Evolutionary conservation across 768 basidiomycete genomes (phyloP).

Genomic region (Termitomyces heimii): DNA sequence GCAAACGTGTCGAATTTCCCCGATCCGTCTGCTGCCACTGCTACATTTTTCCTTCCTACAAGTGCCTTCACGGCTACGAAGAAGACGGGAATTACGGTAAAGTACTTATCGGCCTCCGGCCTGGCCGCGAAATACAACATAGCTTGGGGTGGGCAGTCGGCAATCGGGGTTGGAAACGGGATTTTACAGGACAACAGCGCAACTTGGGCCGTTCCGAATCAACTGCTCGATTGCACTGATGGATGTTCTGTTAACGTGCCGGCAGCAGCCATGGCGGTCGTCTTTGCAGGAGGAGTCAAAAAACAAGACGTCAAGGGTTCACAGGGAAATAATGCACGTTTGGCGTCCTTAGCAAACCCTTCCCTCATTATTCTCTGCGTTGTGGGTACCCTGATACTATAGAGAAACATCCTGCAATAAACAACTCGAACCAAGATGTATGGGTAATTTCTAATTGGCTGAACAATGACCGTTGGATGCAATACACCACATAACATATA

Average conservation of each 20-base stretch:
- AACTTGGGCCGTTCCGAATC: slow-evolving; percentile 30
- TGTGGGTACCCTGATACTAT: slow-evolving; percentile 1
- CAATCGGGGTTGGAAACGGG: slow-evolving; percentile 35
- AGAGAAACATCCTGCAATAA: background rate
- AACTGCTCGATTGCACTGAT: slow-evolving; percentile 30
- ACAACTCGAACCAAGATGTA: background rate
- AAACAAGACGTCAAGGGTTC: background rate
- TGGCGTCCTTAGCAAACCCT: background rate
- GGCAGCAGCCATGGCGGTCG: slow-evolving; percentile 42
- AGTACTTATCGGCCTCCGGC: slow-evolving; percentile 42
- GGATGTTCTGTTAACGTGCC: slow-evolving; percentile 44
- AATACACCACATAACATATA: background rate
- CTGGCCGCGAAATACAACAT: slow-evolving; percentile 47
- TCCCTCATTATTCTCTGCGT: background rate
- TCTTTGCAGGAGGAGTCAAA: slow-evolving; percentile 24
- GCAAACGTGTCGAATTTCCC: slow-evolving; percentile 33
- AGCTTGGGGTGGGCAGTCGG: slow-evolving; percentile 55
- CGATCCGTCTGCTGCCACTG: slow-evolving; percentile 32
- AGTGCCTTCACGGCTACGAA: slow-evolving; percentile 18
- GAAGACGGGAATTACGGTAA: slow-evolving; percentile 28
- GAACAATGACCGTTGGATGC: background rate
- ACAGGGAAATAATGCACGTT: background rate
- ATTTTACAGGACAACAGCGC: slow-evolving; percentile 22
- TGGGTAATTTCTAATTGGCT: background rate
- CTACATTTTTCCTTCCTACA: slow-evolving; percentile 31